Conservation (phyloP, 2,329 filamentous ascomycete genomes). For the Penicillium paneum region DNA sequence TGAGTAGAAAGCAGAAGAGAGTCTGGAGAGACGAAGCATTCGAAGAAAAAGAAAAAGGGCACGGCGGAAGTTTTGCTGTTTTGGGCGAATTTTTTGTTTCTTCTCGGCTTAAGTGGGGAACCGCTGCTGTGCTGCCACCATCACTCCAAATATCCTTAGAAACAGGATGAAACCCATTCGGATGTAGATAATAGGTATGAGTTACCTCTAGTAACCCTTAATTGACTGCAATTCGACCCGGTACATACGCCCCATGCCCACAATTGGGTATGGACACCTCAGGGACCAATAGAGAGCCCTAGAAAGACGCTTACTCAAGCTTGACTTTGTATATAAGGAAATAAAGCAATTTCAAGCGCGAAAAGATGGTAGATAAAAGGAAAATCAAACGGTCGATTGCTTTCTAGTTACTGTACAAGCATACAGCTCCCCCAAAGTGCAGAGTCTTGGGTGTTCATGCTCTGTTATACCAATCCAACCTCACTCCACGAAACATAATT, state of each 20-base stretch:
- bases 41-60: conserved; percentile 26
- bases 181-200: not conserved
- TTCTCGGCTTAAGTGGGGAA: conserved; percentile 18
- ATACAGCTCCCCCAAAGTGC: conserved; percentile 20
- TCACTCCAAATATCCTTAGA: not conserved
- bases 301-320: conserved; percentile 16
- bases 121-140: conserved; percentile 8
- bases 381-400: conserved; percentile 29
- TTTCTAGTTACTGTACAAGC: conserved; percentile 45
- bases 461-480: conserved; percentile 17
- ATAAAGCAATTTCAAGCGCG: not conserved
- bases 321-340: not conserved
- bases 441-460: conserved; percentile 13
- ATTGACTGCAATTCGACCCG: not conserved
- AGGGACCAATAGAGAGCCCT: conserved; percentile 7
- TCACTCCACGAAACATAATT: conserved; percentile 5
- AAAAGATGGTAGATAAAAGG: conserved; percentile 9
- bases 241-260: not conserved
- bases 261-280: not conserved
- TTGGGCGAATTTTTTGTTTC: conserved; percentile 21
- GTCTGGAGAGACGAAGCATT: conserved; percentile 21
- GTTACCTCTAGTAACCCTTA: not conserved
- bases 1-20: conserved; percentile 19
- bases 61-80: conserved; percentile 26
- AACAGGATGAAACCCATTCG: not conserved